Evolutionary conservation across 805 yeast species (phyloP).

Genomic region (Yamadazyma paraphyllophila): DNA sequence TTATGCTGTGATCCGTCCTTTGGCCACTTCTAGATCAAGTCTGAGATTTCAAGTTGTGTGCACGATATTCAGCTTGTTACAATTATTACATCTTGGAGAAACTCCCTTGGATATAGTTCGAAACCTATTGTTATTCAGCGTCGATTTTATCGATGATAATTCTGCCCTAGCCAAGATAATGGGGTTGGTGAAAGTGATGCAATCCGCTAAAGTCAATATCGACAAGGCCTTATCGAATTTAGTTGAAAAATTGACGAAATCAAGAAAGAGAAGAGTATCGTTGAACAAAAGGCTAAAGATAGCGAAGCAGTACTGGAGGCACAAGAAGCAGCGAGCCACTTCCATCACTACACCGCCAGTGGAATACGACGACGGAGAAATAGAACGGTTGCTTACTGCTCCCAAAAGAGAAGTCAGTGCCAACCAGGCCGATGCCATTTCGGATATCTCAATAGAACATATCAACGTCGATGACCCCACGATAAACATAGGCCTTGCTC

Average conservation of each 20-base stretch:
- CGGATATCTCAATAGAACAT: background rate
- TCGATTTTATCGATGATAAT: slow-evolving; percentile 18
- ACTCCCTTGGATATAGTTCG: slow-evolving; percentile 24
- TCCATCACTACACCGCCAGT: background rate
- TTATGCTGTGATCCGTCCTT: slow-evolving; percentile 5
- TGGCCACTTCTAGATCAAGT: background rate
- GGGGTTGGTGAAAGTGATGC: slow-evolving; percentile 19
- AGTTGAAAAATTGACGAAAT: slow-evolving; percentile 21
- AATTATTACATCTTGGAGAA: slow-evolving; percentile 17
- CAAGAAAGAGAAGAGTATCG: slow-evolving; percentile 8
- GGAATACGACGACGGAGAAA: slow-evolving; percentile 7
- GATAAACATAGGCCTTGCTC: background rate
- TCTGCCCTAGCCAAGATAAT: slow-evolving; percentile 17
- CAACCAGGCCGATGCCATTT: background rate
- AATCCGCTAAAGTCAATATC: slow-evolving; percentile 17
- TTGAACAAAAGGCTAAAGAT: background rate
- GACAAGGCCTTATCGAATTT: slow-evolving; percentile 19
- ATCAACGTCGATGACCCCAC: background rate
- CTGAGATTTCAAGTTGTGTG: slow-evolving; percentile 5
- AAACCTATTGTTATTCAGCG: slow-evolving; percentile 24
- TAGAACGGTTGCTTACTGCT: background rate
- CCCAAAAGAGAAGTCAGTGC: background rate
- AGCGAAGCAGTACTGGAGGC: background rate
- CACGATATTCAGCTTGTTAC: background rate
- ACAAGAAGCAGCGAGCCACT: background rate